phyloP scores from a whole-genome alignment of 106 monocot genomes.

The Acorus calamus region DNA sequence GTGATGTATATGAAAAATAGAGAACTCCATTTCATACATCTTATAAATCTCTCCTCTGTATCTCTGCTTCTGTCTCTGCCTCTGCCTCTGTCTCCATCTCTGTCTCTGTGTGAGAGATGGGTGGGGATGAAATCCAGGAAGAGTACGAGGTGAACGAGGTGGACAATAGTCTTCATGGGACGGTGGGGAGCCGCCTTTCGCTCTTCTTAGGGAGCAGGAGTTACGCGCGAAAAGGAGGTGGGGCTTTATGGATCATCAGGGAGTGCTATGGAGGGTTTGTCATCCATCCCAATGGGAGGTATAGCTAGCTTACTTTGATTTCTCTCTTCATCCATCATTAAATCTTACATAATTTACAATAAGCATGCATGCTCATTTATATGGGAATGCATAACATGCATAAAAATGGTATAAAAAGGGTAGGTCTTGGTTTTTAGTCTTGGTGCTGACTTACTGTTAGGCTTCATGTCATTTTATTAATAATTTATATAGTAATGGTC shows the following conservation, averaged over 20 bases:
- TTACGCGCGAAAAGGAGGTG: not conserved
- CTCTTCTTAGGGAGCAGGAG: constrained; percentile 25
- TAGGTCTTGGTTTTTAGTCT: too few relatives aligned
- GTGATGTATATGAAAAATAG: too few relatives aligned
- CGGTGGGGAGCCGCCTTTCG: constrained; percentile 46
- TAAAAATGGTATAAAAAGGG: too few relatives aligned
- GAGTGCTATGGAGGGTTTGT: constrained; percentile 30
- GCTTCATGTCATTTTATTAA: too few relatives aligned
- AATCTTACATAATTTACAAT: too few relatives aligned
- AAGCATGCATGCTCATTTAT: too few relatives aligned
- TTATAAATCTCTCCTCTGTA: not conserved
- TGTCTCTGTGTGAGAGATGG: constrained; percentile 1
- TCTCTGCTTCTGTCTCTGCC: not conserved
- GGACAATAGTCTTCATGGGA: constrained; percentile 38
- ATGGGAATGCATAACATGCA: too few relatives aligned
- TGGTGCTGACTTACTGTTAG: too few relatives aligned
- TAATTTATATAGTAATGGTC: too few relatives aligned
- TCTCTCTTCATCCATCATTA: too few relatives aligned
- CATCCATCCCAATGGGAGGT: constrained; percentile 67
- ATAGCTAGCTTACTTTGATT: not conserved
- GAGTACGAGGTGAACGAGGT: constrained; percentile 55
- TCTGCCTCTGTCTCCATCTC: not conserved
- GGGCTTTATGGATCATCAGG: constrained; percentile 13
- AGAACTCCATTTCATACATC: too few relatives aligned
- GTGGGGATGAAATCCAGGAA: constrained; percentile 14